Percentiles rank a stretch among this genome's conserved stretches.
These are phyloP conservation scores for Pseudoscleropodium purum DNA, from an alignment of 225 moss, liverwort and hornwort species.

Conservation along the genomic window DNA sequence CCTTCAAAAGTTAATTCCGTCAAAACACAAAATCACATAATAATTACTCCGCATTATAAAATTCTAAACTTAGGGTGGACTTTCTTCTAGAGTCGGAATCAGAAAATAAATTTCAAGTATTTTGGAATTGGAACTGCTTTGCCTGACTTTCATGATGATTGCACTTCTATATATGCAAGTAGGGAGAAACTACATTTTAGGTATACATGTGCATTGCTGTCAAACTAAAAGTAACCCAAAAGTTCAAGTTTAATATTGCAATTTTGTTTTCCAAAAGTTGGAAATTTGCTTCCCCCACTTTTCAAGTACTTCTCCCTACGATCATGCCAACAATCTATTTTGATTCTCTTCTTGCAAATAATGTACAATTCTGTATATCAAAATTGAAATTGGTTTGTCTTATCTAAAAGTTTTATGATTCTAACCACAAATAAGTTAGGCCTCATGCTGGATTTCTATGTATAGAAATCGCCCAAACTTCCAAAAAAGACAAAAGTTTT, in stretches of 20 bases:
- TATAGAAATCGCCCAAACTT: rapidly evolving
- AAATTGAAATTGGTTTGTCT: neutral
- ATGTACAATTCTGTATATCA: rapidly evolving
- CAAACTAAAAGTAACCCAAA: neutral
- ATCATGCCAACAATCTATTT: neutral
- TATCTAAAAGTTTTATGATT: neutral
- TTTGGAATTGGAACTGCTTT: neutral
- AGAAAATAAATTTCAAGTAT: neutral
- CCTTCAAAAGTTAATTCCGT: neutral
- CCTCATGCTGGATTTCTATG: rapidly evolving
- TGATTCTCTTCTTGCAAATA: rapidly evolving
- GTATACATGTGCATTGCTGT: neutral
- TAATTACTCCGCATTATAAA: no score
- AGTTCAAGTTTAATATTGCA: neutral
- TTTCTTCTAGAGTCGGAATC: neutral
- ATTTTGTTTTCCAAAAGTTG: neutral
- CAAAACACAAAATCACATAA: neutral
- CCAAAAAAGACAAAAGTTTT: neutral
- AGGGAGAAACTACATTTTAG: neutral
- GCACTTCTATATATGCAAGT: rapidly evolving
- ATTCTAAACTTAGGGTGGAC: no score
- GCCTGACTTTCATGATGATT: neutral
- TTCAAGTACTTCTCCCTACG: neutral
- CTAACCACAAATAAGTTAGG: rapidly evolving
- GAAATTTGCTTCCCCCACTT: rapidly evolving